phyloP scores from a whole-genome alignment of 2,329 filamentous ascomycete genomes.

The Sarocladium strictum region DNA sequence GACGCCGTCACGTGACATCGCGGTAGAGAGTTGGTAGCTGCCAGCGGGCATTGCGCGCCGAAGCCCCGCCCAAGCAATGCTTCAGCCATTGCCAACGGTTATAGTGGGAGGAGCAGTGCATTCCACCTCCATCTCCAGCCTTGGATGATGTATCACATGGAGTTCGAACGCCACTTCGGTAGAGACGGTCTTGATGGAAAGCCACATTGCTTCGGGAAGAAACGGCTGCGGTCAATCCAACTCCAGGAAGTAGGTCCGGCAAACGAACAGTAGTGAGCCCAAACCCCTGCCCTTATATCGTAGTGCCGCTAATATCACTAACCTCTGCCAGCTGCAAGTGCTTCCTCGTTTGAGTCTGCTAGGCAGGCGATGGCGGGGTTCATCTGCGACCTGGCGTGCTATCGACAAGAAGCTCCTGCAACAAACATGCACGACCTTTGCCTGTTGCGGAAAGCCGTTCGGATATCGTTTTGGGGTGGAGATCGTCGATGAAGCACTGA shows the following conservation, averaged over 20 bases:
- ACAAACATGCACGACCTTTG: neutral
- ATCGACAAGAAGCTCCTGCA: neutral
- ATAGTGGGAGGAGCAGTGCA: neutral
- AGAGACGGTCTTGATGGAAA: no score
- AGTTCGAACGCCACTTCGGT: no score
- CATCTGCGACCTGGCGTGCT: neutral
- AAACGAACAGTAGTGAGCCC: neutral
- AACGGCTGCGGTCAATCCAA: no score
- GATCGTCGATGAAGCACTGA: constrained; percentile 5
- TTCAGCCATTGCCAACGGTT: neutral
- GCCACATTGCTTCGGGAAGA: no score
- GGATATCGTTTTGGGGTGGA: neutral
- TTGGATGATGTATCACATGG: neutral
- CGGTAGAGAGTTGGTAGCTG: neutral
- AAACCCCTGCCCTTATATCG: constrained; percentile 3
- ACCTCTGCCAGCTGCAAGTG: neutral
- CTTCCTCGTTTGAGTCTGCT: neutral
- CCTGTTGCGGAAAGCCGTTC: constrained; percentile 5
- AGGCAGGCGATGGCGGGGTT: neutral
- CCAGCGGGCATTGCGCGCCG: neutral
- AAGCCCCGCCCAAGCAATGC: neutral
- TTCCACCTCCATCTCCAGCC: no score
- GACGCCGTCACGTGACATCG: constrained; percentile 2
- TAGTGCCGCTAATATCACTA: neutral
- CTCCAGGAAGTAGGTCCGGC: no score